Evolutionary conservation across 2,329 filamentous ascomycete genomes (phyloP).

Genomic region (Parafenestella ontariensis): DNA sequence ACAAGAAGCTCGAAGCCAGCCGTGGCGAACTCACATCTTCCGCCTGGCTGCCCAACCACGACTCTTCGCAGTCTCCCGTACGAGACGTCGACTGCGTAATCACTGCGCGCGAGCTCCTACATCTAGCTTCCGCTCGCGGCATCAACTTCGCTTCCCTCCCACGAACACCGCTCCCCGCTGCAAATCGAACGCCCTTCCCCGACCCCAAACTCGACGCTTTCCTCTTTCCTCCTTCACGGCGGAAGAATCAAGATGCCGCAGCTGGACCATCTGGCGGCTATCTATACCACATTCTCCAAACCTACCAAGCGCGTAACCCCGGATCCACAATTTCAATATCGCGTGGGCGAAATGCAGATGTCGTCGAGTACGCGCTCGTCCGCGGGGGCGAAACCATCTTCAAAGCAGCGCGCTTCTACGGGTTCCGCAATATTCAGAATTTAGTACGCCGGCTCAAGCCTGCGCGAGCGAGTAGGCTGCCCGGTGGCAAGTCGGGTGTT

Average conservation of each 20-base stretch:
- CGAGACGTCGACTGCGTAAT: constrained; percentile 98
- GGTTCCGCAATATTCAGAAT: constrained; percentile 98
- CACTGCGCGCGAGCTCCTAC: constrained; percentile 91
- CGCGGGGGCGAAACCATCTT: constrained; percentile 53
- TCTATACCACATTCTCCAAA: constrained; percentile 81
- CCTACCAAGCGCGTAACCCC: constrained; percentile 72
- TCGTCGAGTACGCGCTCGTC: constrained; percentile 80
- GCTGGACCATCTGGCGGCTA: constrained; percentile 89
- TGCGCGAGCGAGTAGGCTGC: constrained; percentile 67
- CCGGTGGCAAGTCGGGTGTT: constrained; percentile 41
- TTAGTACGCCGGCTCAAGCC: constrained; percentile 92
- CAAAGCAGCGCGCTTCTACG: constrained; percentile 80
- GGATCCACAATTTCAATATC: constrained; percentile 74
- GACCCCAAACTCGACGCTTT: constrained; percentile 74
- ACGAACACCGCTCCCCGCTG: constrained; percentile 59
- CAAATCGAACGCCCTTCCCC: constrained; percentile 69
- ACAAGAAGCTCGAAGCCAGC: constrained; percentile 97
- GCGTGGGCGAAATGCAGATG: constrained; percentile 87
- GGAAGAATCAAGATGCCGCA: constrained; percentile 55
- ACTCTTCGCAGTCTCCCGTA: constrained; percentile 51
- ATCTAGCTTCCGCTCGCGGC: constrained; percentile 80
- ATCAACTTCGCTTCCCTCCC: constrained; percentile 78
- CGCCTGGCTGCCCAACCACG: constrained; percentile 64
- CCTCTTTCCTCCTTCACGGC: constrained; percentile 65
- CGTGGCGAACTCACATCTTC: constrained; percentile 87